Evolutionary conservation across 139 green algal species (phyloP).

Genomic region (Picochlorum sp.): DNA sequence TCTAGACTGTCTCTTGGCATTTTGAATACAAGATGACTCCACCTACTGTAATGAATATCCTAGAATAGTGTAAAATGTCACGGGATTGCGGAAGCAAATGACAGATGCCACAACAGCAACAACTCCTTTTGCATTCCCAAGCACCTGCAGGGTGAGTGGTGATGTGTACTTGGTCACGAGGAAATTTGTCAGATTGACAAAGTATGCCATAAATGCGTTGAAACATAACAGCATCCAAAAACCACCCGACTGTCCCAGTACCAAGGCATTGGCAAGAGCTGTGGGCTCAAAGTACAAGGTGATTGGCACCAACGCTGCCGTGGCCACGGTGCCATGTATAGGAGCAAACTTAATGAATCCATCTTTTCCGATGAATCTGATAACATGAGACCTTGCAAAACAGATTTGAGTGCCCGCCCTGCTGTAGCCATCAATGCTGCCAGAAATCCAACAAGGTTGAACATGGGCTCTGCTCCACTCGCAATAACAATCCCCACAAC

Average conservation of each 20-base stretch:
- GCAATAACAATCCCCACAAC: constrained; percentile 83
- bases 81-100: constrained; percentile 73
- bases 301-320: constrained; percentile 60
- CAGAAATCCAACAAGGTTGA: constrained; percentile 81
- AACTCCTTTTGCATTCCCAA: constrained; percentile 95
- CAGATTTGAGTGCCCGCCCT: constrained; percentile 62
- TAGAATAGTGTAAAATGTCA: constrained; percentile 44
- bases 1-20: background rate
- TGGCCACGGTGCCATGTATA: constrained; percentile 84
- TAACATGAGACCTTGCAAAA: constrained; percentile 74
- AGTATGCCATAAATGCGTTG: constrained; percentile 84
- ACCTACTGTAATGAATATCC: constrained; percentile 74
- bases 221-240: constrained; percentile 64
- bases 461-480: constrained; percentile 74
- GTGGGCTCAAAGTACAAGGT: constrained; percentile 62
- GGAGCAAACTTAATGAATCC: constrained; percentile 80
- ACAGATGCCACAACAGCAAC: constrained; percentile 78
- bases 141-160: constrained; percentile 89
- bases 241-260: constrained; percentile 13
- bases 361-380: constrained; percentile 69
- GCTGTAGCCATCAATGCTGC: constrained; percentile 64
- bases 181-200: constrained; percentile 97
- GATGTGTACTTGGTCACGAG: constrained; percentile 93
- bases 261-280: constrained; percentile 10
- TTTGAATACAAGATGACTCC: constrained; percentile 65